Conservation (phyloP, 768 basidiomycete species). For the Suillus discolor region DNA sequence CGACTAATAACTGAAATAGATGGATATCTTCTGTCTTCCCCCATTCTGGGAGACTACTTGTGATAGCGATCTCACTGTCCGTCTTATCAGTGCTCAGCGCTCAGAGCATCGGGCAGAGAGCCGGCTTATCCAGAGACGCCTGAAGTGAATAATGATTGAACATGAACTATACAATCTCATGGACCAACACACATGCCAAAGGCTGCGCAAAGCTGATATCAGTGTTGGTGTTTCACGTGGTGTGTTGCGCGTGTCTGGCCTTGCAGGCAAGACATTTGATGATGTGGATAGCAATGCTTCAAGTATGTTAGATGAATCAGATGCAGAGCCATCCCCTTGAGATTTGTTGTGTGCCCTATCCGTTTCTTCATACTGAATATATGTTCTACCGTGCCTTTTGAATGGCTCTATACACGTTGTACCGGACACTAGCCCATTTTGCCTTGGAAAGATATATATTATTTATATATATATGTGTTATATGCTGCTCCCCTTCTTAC, state of each 20-base stretch:
- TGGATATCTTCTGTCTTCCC: background rate
- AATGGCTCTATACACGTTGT: too few species aligned
- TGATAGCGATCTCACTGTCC: background rate
- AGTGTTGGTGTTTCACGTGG: too few species aligned
- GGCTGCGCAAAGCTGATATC: background rate
- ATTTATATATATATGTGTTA: too few species aligned
- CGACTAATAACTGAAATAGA: background rate
- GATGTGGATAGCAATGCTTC: too few species aligned
- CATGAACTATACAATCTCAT: background rate
- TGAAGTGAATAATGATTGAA: constrained; percentile 9
- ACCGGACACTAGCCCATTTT: too few species aligned
- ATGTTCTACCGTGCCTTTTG: too few species aligned
- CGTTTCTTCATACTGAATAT: background rate
- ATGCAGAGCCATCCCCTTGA: background rate
- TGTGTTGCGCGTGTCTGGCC: too few species aligned
- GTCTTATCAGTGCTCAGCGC: background rate
- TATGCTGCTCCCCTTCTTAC: too few species aligned
- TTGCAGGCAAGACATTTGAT: too few species aligned
- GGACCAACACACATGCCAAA: background rate
- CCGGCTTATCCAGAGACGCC: background rate
- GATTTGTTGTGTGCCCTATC: background rate
- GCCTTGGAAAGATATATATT: too few species aligned
- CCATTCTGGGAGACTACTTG: constrained; percentile 3
- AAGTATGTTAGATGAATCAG: too few species aligned
- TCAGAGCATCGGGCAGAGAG: background rate